Percentiles rank a stretch among this genome's conserved stretches.
Evolutionary conservation across 441 rosid genomes (phyloP).

Genomic region (Melastoma candidum): DNA sequence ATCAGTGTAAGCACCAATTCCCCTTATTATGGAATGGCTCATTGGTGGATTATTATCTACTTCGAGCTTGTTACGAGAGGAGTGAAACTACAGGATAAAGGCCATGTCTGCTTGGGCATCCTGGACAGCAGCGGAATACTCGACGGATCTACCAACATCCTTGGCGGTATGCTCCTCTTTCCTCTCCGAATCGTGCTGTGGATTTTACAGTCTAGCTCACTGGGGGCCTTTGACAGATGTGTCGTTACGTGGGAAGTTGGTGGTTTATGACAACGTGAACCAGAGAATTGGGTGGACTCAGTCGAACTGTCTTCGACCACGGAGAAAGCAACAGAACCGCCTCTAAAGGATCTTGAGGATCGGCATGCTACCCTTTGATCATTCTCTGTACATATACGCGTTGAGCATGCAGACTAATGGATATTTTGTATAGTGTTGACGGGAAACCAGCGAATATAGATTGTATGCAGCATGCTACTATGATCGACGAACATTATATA

Average conservation of each 20-base stretch:
- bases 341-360: slow-evolving; percentile 24
- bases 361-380: no score
- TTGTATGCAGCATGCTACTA: no score
- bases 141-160: slow-evolving; percentile 71
- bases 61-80: no score
- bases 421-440: no score
- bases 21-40: background rate
- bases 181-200: background rate
- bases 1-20: slow-evolving; percentile 41
- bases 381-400: no score
- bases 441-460: no score
- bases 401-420: no score
- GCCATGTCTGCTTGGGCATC: slow-evolving; percentile 83
- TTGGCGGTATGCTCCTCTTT: slow-evolving; percentile 54
- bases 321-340: slow-evolving; percentile 20
- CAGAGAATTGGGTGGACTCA: slow-evolving; percentile 62
- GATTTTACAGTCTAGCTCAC: background rate
- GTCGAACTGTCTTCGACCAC: slow-evolving; percentile 53
- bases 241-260: slow-evolving; percentile 62
- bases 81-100: slow-evolving; percentile 40
- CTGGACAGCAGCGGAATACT: slow-evolving; percentile 76
- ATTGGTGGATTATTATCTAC: background rate
- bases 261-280: slow-evolving; percentile 67
- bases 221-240: slow-evolving; percentile 33
- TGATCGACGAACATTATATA: no score